A percentile compares a stretch with the other conserved stretches of the same genome.
Evolutionary conservation across 1,284 basidiomycete genomes (phyloP).

Genomic region (Exsudoporus floridanus): DNA sequence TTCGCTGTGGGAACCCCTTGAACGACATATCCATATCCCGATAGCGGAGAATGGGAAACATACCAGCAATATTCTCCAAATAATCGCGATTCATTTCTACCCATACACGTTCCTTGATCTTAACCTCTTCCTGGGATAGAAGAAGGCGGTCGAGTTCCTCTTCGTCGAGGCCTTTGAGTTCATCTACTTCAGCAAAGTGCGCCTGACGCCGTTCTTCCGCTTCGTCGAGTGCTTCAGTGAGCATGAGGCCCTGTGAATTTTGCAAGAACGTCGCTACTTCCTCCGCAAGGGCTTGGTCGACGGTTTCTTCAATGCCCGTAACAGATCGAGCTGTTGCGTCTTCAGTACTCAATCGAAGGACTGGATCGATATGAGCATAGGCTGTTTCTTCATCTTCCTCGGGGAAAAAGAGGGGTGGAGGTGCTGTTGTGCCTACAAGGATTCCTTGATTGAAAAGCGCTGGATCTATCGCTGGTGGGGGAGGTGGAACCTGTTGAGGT

Average conservation of each 20-base stretch:
- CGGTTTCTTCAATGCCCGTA: slow-evolving; percentile 42
- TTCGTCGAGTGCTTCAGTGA: slow-evolving; percentile 61
- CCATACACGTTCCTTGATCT: slow-evolving; percentile 93
- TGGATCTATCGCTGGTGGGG: slow-evolving; percentile 39
- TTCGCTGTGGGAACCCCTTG: slow-evolving; percentile 57
- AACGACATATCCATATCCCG: slow-evolving; percentile 40
- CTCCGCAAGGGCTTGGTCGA: slow-evolving; percentile 56
- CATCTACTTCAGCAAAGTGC: slow-evolving; percentile 53
- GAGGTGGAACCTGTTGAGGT: slow-evolving; percentile 32
- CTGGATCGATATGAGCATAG: slow-evolving; percentile 55
- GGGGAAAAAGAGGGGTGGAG: slow-evolving; percentile 42
- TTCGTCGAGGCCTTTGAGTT: slow-evolving; percentile 84
- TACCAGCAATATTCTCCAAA: slow-evolving; percentile 84
- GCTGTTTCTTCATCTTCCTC: slow-evolving; percentile 44
- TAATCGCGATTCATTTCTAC: slow-evolving; percentile 95
- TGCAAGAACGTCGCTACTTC: slow-evolving; percentile 66
- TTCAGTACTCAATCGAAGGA: slow-evolving; percentile 41
- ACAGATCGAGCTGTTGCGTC: slow-evolving; percentile 17
- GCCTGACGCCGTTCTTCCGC: slow-evolving; percentile 58
- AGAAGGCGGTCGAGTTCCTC: slow-evolving; percentile 89
- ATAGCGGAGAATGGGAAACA: slow-evolving; percentile 31
- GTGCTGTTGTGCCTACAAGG: slow-evolving; percentile 28
- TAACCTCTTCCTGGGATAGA: slow-evolving; percentile 82
- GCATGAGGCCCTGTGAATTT: slow-evolving; percentile 53
- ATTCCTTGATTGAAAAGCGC: slow-evolving; percentile 47